Percentiles rank a stretch among this genome's conserved stretches.
Conservation (phyloP, 768 basidiomycete genomes). For the Termitomyces sp. region DNA sequence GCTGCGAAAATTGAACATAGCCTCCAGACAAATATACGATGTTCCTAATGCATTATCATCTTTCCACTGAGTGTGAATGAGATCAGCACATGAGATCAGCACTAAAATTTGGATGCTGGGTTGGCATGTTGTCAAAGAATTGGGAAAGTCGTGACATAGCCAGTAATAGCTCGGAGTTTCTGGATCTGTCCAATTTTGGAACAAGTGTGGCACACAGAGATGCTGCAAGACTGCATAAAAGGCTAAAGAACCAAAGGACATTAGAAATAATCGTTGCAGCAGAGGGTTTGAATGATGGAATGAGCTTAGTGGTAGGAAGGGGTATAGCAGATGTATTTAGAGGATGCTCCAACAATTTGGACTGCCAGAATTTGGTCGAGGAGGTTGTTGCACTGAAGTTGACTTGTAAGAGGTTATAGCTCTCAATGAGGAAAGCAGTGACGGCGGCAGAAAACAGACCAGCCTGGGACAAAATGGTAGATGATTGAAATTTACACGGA, state of each 20-base stretch:
- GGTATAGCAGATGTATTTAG: no score
- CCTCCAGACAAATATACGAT: not conserved
- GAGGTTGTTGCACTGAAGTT: slow-evolving; percentile 20
- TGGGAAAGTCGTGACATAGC: not conserved
- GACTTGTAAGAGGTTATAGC: slow-evolving; percentile 23
- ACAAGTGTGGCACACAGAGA: slow-evolving; percentile 20
- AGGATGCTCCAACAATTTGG: slow-evolving; percentile 7
- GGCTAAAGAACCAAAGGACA: no score
- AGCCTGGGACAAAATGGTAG: no score
- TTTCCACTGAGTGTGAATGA: not conserved
- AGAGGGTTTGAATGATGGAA: no score
- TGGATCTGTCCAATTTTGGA: no score
- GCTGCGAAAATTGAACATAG: not conserved
- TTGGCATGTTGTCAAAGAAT: no score
- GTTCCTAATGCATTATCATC: not conserved
- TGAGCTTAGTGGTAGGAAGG: no score
- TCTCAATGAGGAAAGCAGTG: slow-evolving; percentile 31
- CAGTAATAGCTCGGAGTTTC: not conserved
- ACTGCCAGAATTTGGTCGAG: slow-evolving; percentile 9
- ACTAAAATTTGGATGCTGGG: no score
- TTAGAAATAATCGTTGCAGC: no score
- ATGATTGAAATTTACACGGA: slow-evolving; percentile 10
- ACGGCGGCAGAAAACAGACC: slow-evolving; percentile 12
- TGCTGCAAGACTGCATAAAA: slow-evolving; percentile 14
- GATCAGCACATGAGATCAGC: no score